Conservation (phyloP, 345 rosid genomes). For the Aegle marmelos region DNA sequence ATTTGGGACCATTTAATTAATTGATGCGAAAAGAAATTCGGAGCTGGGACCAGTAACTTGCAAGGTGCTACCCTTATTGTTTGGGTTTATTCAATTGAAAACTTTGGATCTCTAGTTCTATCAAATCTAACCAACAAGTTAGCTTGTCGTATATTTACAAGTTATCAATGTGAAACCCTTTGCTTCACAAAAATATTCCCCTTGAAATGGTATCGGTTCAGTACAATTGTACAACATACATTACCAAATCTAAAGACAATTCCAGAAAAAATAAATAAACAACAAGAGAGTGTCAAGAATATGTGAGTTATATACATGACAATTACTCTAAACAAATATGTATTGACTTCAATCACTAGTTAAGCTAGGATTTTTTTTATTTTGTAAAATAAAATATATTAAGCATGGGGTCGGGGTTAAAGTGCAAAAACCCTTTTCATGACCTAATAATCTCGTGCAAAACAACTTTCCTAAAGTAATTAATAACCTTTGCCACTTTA, state of each 20-base stretch:
- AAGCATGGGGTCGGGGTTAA: too few relatives aligned
- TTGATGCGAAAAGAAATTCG: neutral
- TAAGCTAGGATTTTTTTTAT: too few relatives aligned
- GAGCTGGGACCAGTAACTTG: neutral
- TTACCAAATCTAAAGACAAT: neutral
- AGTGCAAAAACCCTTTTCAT: neutral
- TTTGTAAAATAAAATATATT: too few relatives aligned
- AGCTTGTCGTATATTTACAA: neutral
- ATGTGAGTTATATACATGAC: neutral
- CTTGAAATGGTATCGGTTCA: neutral
- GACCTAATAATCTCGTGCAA: neutral
- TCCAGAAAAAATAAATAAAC: neutral
- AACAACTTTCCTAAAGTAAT: neutral
- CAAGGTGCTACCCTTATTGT: neutral
- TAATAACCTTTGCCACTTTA: neutral
- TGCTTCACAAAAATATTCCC: neutral
- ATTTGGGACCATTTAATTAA: constrained; percentile 14
- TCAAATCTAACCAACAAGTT: neutral
- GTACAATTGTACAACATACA: constrained; percentile 1
- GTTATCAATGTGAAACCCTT: neutral
- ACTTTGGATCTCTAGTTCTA: neutral
- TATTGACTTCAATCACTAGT: too few relatives aligned
- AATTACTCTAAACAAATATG: neutral
- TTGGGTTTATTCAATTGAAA: neutral
- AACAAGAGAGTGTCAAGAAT: neutral